phyloP scores from a whole-genome alignment of 2,329 filamentous ascomycete species.

The Ophiocordyceps robertsii region DNA sequence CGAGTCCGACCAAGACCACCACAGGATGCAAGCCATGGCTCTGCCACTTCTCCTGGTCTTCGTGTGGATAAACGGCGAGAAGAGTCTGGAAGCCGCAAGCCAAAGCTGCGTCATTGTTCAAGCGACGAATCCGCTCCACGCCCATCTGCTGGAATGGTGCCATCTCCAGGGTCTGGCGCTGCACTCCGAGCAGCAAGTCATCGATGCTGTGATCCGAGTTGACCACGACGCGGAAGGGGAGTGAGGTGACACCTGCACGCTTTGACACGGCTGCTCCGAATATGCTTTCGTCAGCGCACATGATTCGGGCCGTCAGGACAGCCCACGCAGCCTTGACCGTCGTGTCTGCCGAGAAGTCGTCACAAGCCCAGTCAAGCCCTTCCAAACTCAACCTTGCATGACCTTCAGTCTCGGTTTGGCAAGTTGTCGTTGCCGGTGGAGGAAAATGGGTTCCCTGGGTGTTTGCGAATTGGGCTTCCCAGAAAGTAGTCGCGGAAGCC shows the following conservation, averaged over 20 bases:
- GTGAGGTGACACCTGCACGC: conserved; percentile 3
- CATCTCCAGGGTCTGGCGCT: conserved; percentile 11
- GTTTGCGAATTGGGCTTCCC: conserved; percentile 2
- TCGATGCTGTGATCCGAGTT: conserved; percentile 4
- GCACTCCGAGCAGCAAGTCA: conserved; percentile 5
- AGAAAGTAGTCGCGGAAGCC: conserved; percentile 1
- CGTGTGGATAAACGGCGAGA: neutral
- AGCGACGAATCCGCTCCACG: conserved; percentile 13
- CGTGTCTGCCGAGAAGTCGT: neutral
- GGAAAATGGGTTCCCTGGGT: conserved; percentile 3
- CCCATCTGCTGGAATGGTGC: conserved; percentile 13
- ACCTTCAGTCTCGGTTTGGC: neutral
- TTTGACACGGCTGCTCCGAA: conserved; percentile 11
- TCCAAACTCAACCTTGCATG: neutral
- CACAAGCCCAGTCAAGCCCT: neutral
- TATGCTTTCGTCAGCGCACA: conserved; percentile 16
- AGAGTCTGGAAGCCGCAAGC: conserved; percentile 8
- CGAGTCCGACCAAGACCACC: conserved; percentile 1
- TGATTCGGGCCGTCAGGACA: conserved; percentile 21
- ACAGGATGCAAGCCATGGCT: conserved; percentile 1
- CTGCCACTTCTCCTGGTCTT: neutral
- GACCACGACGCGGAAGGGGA: conserved; percentile 6
- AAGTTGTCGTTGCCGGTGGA: neutral
- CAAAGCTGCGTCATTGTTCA: conserved; percentile 3
- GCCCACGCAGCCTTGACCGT: conserved; percentile 9